phyloP scores from a whole-genome alignment of 2,329 filamentous ascomycete species.

The Zalaria sp. region DNA sequence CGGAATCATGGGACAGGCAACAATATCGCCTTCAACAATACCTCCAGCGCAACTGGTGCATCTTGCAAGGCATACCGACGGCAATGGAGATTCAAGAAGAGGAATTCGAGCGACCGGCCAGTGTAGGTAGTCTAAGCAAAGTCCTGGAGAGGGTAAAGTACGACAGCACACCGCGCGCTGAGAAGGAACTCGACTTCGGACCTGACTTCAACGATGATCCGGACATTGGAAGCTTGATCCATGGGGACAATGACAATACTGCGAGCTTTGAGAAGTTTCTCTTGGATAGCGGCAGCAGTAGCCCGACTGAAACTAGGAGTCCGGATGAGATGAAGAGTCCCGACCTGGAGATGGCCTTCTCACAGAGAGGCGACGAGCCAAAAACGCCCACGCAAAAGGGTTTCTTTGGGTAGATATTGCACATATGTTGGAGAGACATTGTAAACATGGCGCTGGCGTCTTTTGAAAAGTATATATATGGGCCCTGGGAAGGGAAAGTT shows the following conservation, averaged over 20 bases:
- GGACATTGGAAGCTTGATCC: neutral
- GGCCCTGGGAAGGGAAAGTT: too few relatives aligned
- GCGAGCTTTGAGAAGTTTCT: constrained; percentile 5
- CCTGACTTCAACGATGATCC: neutral
- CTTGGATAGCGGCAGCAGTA: neutral
- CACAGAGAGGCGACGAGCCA: constrained; percentile 1
- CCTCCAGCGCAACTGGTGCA: constrained; percentile 31
- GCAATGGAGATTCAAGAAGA: constrained; percentile 31
- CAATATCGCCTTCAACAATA: constrained; percentile 32
- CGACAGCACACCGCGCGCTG: constrained; percentile 29
- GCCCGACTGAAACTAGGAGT: constrained; percentile 1
- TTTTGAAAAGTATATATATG: too few relatives aligned
- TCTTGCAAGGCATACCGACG: constrained; percentile 28
- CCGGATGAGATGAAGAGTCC: constrained; percentile 2
- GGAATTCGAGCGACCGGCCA: constrained; percentile 28
- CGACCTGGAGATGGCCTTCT: constrained; percentile 3
- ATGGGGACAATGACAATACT: neutral
- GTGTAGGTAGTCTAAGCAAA: constrained; percentile 24
- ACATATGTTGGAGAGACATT: neutral
- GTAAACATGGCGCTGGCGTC: too few relatives aligned
- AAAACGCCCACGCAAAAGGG: constrained; percentile 4
- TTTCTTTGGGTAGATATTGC: constrained; percentile 2
- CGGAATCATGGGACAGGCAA: constrained; percentile 36
- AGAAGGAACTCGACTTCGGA: constrained; percentile 23
- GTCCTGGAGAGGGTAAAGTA: constrained; percentile 28